Percentiles rank a stretch among this genome's conserved stretches.
Evolutionary conservation across 768 basidiomycete species (phyloP).

Genomic region (Trametes gibbosa): DNA sequence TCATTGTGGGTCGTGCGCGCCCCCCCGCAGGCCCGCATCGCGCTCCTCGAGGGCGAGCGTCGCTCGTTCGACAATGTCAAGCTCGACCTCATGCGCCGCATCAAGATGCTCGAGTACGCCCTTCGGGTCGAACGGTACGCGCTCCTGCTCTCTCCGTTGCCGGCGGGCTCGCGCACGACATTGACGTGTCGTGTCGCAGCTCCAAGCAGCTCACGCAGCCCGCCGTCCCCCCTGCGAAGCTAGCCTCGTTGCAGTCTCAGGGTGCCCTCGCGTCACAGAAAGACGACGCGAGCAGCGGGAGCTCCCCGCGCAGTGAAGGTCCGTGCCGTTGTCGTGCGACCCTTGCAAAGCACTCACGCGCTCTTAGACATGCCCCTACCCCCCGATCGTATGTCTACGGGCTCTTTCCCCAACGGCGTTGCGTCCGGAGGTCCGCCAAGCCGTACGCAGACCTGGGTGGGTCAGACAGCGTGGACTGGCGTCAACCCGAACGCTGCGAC

Average conservation of each 20-base stretch:
- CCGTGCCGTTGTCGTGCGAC: conserved; percentile 19
- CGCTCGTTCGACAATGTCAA: conserved; percentile 97
- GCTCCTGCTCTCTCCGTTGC: conserved; percentile 4
- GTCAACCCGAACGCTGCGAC: conserved; percentile 44
- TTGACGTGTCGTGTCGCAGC: conserved; percentile 47
- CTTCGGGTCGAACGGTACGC: conserved; percentile 91
- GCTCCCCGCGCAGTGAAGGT: conserved; percentile 88
- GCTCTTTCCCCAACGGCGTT: conserved; percentile 53
- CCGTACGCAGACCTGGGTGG: conserved; percentile 57
- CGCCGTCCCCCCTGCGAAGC: conserved; percentile 62
- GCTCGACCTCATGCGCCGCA: conserved; percentile 91
- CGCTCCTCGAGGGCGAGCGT: conserved; percentile 94
- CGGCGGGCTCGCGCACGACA: conserved; percentile 17
- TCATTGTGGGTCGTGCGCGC: conserved; percentile 5
- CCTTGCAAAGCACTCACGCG: conserved; percentile 14
- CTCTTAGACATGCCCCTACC: conserved; percentile 66
- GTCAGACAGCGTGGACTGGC: conserved; percentile 39
- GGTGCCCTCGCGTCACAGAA: conserved; percentile 51
- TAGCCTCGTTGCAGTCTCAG: conserved; percentile 57
- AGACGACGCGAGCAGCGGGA: conserved; percentile 73
- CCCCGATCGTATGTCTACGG: conserved; percentile 52
- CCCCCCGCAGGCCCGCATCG: conserved; percentile 81
- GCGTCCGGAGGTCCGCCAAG: conserved; percentile 43
- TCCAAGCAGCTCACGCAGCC: conserved; percentile 77
- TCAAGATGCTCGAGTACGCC: conserved; percentile 99